These are phyloP conservation scores for Aspergillus sp. DNA, from an alignment of 2,329 filamentous ascomycete genomes.

Conservation along the genomic window DNA sequence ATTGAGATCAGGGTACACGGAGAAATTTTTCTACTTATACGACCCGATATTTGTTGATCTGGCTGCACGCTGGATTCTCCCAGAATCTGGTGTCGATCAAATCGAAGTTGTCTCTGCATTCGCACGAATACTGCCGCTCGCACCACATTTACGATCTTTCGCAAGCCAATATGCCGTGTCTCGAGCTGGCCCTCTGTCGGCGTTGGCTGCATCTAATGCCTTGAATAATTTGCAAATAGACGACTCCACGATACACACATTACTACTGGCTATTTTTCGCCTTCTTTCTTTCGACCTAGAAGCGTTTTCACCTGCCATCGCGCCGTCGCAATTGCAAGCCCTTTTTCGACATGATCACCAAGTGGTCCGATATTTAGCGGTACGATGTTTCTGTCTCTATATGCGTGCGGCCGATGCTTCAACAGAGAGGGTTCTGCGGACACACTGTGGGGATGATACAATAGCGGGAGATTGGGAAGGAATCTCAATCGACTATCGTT, in stretches of 20 bases:
- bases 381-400: conserved; percentile 76
- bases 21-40: conserved; percentile 72
- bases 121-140: conserved; percentile 76
- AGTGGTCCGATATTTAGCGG: conserved; percentile 74
- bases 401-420: conserved; percentile 78
- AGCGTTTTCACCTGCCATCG: conserved; percentile 65
- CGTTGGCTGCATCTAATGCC: conserved; percentile 30
- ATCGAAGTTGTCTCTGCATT: conserved; percentile 65
- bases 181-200: conserved; percentile 34
- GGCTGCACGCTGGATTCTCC: conserved; percentile 71
- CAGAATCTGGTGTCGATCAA: conserved; percentile 34
- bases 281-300: conserved; percentile 73
- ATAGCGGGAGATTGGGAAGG: conserved; percentile 75
- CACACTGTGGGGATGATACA: conserved; percentile 63
- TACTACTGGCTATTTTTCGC: conserved; percentile 72
- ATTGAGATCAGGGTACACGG: conserved; percentile 68
- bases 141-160: conserved; percentile 74
- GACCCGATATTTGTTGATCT: conserved; percentile 76
- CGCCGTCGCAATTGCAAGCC: conserved; percentile 65
- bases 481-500: conserved; percentile 72
- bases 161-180: conserved; percentile 53
- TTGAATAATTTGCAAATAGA: conserved; percentile 34
- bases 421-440: conserved; percentile 67
- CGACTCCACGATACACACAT: conserved; percentile 39
- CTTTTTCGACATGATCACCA: conserved; percentile 62